Evolutionary conservation across 2,329 filamentous ascomycete species (phyloP).

Genomic region (Diplodia mutila): DNA sequence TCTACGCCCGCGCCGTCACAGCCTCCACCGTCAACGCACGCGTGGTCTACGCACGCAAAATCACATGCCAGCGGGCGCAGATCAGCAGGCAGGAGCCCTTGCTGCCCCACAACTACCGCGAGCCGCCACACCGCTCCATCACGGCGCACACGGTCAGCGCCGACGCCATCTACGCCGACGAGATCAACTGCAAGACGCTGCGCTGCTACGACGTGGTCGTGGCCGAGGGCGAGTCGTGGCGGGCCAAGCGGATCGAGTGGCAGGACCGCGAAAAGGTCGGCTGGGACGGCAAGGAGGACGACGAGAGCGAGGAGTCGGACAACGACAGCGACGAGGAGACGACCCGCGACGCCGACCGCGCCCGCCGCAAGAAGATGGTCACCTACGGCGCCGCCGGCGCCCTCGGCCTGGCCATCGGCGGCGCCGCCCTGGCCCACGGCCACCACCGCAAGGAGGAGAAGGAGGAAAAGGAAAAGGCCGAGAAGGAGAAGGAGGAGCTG

Average conservation of each 20-base stretch:
- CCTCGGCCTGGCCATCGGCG: neutral
- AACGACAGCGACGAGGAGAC: conserved; percentile 14
- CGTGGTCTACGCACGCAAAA: conserved; percentile 13
- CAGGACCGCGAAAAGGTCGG: conserved; percentile 5
- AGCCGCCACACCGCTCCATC: conserved; percentile 18
- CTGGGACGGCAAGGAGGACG: conserved; percentile 22
- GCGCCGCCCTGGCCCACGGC: conserved; percentile 11
- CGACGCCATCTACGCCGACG: conserved; percentile 23
- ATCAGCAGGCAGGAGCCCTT: conserved; percentile 3
- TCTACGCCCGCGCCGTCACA: conserved; percentile 14
- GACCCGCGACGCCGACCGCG: conserved; percentile 2
- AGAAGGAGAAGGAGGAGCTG: conserved; percentile 11
- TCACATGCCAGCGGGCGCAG: conserved; percentile 6
- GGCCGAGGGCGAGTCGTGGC: conserved; percentile 16
- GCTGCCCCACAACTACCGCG: conserved; percentile 2
- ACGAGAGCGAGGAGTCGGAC: neutral
- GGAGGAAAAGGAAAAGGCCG: conserved; percentile 10
- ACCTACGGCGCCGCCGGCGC: conserved; percentile 10
- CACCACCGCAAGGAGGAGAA: conserved; percentile 19
- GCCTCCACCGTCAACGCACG: conserved; percentile 18
- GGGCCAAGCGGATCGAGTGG: conserved; percentile 16
- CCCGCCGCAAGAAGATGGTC: conserved; percentile 18
- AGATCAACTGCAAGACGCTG: conserved; percentile 44
- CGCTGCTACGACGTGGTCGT: conserved; percentile 20
- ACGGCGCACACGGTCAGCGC: conserved; percentile 17